Conservation (phyloP, 768 basidiomycete genomes). For the Tylopilus subfusipes region DNA sequence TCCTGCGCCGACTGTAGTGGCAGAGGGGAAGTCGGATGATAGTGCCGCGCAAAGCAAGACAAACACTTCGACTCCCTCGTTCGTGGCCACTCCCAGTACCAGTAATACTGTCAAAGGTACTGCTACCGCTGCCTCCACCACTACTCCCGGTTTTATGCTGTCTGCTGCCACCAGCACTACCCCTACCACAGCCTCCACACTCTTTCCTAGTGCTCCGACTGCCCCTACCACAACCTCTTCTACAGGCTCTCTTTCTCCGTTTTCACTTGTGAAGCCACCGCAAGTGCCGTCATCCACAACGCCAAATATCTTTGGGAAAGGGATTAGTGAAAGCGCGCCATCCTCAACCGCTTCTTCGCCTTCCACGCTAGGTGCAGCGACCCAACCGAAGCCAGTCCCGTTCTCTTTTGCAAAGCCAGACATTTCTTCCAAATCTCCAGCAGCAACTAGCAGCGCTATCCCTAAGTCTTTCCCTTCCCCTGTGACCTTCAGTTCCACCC, state of each 20-base stretch:
- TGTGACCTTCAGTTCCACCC: slow-evolving; percentile 7
- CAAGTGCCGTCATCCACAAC: slow-evolving; percentile 14
- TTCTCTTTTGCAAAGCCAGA: slow-evolving; percentile 17
- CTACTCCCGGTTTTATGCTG: slow-evolving; percentile 23
- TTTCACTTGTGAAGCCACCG: slow-evolving; percentile 17
- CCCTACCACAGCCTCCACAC: slow-evolving; percentile 14
- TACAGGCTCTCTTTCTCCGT: slow-evolving; percentile 6
- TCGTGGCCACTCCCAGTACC: slow-evolving; percentile 2
- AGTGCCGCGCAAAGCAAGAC: slow-evolving; percentile 14
- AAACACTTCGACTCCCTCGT: slow-evolving; percentile 14
- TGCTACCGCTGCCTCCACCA: background rate
- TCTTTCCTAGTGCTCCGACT: slow-evolving; percentile 6
- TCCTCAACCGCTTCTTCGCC: slow-evolving; percentile 4
- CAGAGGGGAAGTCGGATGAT: slow-evolving; percentile 6
- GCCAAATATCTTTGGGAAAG: slow-evolving; percentile 34
- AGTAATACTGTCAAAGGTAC: slow-evolving; percentile 9
- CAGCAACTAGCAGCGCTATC: slow-evolving; percentile 19
- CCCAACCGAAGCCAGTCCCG: slow-evolving; percentile 12
- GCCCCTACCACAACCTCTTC: slow-evolving; percentile 12
- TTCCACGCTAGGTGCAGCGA: slow-evolving; percentile 3
- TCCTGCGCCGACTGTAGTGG: slow-evolving; percentile 16
- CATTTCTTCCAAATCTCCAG: slow-evolving; percentile 19
- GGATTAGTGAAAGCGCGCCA: slow-evolving; percentile 7
- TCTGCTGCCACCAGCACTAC: slow-evolving; percentile 28
- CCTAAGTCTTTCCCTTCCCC: slow-evolving; percentile 1